phyloP scores from a whole-genome alignment of 106 monocot genomes.

The Hemerocallis citrina region DNA sequence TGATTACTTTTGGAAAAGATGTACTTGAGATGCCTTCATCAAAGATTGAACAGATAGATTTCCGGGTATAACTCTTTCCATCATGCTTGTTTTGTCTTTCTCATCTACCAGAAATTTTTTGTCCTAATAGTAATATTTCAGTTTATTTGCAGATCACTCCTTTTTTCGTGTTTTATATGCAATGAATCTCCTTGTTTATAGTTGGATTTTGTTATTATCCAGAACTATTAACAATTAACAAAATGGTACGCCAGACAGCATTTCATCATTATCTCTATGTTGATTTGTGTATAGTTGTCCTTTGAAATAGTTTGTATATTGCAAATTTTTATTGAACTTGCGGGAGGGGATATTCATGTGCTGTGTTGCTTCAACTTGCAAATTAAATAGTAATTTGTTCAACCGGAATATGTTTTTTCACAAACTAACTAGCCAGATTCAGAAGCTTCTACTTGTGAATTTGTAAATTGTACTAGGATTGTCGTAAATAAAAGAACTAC shows the following conservation, averaged over 20 bases:
- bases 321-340: too few species aligned
- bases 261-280: background rate
- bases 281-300: background rate
- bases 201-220: background rate
- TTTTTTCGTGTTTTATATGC: background rate
- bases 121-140: background rate
- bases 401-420: too few species aligned
- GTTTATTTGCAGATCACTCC: background rate
- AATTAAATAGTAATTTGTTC: too few species aligned
- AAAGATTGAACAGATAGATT: constrained; percentile 61
- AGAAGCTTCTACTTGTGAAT: too few species aligned
- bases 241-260: background rate
- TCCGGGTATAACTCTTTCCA: constrained; percentile 42
- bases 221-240: background rate
- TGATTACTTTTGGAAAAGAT: constrained; percentile 93
- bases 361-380: too few species aligned
- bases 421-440: too few species aligned
- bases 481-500: too few species aligned
- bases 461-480: too few species aligned
- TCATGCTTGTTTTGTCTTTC: background rate
- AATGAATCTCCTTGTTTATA: background rate
- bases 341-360: too few species aligned
- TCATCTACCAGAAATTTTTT: background rate
- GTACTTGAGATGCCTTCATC: constrained; percentile 51
- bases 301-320: background rate